These are phyloP conservation scores for Aspergillus indologenus DNA, from an alignment of 495 filamentous ascomycete genomes.

Conservation along the genomic window DNA sequence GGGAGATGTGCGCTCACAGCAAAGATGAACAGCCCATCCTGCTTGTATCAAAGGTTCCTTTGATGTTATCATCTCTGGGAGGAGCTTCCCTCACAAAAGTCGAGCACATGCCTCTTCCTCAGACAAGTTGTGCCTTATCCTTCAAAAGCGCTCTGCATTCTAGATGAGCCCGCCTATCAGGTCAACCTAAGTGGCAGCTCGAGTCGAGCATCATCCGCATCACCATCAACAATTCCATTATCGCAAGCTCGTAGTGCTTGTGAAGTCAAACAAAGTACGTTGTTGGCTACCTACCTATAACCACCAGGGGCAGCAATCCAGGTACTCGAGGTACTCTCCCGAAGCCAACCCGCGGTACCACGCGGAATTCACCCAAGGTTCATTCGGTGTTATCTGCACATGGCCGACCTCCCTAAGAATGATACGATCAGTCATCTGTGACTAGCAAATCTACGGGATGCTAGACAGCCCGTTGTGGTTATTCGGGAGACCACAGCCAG, in stretches of 20 bases:
- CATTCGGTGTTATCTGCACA: constrained; percentile 7
- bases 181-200: neutral
- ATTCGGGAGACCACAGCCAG: neutral
- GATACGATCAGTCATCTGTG: neutral
- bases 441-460: neutral
- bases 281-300: neutral
- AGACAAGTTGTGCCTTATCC: neutral
- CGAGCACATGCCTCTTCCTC: constrained; percentile 3
- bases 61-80: constrained; percentile 8
- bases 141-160: neutral
- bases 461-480: neutral
- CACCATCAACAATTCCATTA: neutral
- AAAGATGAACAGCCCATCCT: neutral
- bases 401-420: constrained; percentile 4
- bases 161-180: neutral
- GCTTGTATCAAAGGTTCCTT: neutral
- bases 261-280: neutral
- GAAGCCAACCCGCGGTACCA: constrained; percentile 19
- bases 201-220: neutral
- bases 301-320: constrained; percentile 3
- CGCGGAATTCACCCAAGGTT: constrained; percentile 28
- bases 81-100: neutral
- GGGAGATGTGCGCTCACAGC: constrained; percentile 12
- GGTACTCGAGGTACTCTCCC: neutral
- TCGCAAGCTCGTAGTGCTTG: neutral